A percentile compares a stretch with the other conserved stretches of the same genome.
Evolutionary conservation across 441 rosid genomes (phyloP).

Genomic region (Kokia cookei): DNA sequence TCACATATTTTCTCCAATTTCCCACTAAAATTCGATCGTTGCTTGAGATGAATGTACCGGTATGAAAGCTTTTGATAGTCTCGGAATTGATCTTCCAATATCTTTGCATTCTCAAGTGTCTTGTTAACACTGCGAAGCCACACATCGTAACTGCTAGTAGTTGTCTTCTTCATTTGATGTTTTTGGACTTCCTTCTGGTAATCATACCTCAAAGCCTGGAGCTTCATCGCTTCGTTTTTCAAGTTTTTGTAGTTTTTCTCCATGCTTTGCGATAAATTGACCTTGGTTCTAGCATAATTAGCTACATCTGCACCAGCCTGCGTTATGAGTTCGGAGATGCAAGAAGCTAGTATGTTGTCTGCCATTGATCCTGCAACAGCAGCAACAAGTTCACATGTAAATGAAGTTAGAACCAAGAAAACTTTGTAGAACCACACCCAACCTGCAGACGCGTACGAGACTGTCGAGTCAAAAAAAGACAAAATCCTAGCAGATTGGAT

Average conservation of each 20-base stretch:
- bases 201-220: conserved; percentile 9
- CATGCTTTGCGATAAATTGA: neutral
- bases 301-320: neutral
- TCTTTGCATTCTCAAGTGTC: neutral
- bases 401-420: neutral
- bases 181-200: neutral
- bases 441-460: neutral
- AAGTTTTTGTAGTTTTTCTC: neutral
- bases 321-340: neutral
- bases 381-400: neutral
- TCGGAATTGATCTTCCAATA: neutral
- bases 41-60: neutral
- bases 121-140: neutral
- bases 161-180: conserved; percentile 9
- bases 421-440: neutral
- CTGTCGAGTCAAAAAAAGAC: neutral
- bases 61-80: neutral
- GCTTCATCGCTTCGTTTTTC: neutral
- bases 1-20: neutral
- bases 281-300: neutral
- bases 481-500: neutral
- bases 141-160: neutral
- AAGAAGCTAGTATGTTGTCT: neutral
- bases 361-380: conserved; percentile 7
- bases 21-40: neutral